Evolutionary conservation across 768 basidiomycete species (phyloP).

Genomic region (Pleurotus citrinopileatus): DNA sequence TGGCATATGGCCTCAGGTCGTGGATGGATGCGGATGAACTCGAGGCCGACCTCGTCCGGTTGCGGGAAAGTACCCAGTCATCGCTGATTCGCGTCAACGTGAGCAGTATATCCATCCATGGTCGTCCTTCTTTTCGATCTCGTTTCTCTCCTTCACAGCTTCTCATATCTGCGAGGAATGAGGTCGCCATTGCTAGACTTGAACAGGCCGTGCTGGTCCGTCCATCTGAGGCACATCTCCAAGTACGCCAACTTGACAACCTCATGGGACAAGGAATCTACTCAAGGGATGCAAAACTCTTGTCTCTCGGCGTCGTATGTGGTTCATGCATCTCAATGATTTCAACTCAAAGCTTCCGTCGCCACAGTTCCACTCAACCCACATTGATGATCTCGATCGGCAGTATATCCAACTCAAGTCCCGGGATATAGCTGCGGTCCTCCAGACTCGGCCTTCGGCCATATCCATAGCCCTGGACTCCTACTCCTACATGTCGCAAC

Average conservation of each 20-base stretch:
- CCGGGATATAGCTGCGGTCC: background rate
- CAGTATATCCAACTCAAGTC: background rate
- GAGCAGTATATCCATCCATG: background rate
- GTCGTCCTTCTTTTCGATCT: background rate
- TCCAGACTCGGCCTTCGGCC: background rate
- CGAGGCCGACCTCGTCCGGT: background rate
- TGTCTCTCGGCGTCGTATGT: background rate
- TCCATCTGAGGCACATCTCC: background rate
- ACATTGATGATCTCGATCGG: background rate
- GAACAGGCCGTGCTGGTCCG: background rate
- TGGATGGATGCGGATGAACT: background rate
- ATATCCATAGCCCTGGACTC: background rate
- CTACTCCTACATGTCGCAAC: background rate
- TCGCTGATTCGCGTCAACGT: background rate
- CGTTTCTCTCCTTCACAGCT: background rate
- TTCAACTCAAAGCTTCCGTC: background rate
- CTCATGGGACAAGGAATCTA: background rate
- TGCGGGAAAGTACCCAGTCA: background rate
- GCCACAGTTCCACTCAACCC: background rate
- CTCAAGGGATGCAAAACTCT: background rate
- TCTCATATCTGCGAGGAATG: background rate
- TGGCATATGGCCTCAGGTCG: background rate
- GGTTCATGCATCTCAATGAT: background rate
- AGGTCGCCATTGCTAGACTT: background rate
- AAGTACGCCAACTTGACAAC: background rate